phyloP scores from a whole-genome alignment of 257 asterid species.

The Catharanthus roseus region DNA sequence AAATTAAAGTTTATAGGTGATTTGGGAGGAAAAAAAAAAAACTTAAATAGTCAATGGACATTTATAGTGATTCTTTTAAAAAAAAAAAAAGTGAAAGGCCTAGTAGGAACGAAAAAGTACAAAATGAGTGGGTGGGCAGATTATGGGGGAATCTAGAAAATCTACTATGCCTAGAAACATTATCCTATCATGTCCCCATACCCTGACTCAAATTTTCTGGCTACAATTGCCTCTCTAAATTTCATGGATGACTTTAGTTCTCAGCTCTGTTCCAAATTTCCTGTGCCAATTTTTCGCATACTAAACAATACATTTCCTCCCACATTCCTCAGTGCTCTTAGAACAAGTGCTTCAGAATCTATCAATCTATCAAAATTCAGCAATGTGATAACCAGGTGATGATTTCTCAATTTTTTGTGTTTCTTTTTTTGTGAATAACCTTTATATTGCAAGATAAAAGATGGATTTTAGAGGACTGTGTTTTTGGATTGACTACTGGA shows the following conservation, averaged over 20 bases:
- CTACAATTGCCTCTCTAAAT: conserved; percentile 33
- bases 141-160: conserved; percentile 15
- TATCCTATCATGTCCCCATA: conserved; percentile 58
- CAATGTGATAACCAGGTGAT: background rate
- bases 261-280: conserved; percentile 7
- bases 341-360: no score
- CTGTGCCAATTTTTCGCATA: background rate
- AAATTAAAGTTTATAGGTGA: no score
- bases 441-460: background rate
- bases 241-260: conserved; percentile 38
- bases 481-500: background rate
- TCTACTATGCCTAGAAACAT: conserved; percentile 32
- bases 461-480: background rate
- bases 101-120: background rate
- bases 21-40: no score
- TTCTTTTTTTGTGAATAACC: background rate
- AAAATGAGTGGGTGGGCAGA: conserved; percentile 28
- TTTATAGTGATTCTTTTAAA: no score
- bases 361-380: conserved; percentile 1
- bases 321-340: no score
- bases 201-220: conserved; percentile 43
- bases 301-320: conserved; percentile 2
- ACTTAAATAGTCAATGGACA: no score
- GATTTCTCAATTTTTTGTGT: background rate
- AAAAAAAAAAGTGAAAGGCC: background rate